Conservation (phyloP, 352 stramenopile genomes). For the Phytophthora pini region DNA sequence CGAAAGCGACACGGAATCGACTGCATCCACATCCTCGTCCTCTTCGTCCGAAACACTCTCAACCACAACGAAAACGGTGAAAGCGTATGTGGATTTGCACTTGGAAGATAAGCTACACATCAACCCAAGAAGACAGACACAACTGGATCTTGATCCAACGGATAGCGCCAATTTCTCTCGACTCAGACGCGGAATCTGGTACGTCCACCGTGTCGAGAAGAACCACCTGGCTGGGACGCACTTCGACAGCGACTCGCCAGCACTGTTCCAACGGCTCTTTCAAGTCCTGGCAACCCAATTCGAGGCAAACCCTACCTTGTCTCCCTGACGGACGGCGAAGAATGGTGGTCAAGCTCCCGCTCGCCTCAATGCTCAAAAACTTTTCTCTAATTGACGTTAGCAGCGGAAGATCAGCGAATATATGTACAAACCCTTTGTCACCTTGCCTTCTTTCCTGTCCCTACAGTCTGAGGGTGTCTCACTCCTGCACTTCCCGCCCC, state of each 20-base stretch:
- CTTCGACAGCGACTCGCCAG: conserved; percentile 60
- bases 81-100: conserved; percentile 4
- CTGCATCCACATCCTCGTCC: conserved; percentile 29
- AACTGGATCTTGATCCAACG: conserved; percentile 28
- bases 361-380: conserved; percentile 25
- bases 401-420: conserved; percentile 37
- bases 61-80: not conserved
- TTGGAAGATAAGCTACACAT: conserved; percentile 3
- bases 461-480: conserved; percentile 30
- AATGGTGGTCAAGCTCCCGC: conserved; percentile 19
- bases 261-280: conserved; percentile 72
- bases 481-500: conserved; percentile 24
- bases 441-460: conserved; percentile 29
- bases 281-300: conserved; percentile 54
- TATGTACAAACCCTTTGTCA: conserved; percentile 46
- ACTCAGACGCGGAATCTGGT: conserved; percentile 46
- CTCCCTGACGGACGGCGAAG: conserved; percentile 2
- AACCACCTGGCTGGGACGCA: conserved; percentile 77
- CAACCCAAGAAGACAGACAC: not conserved
- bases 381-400: conserved; percentile 37
- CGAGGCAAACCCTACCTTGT: conserved; percentile 25
- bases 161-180: conserved; percentile 15
- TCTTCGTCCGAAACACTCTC: conserved; percentile 24
- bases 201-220: conserved; percentile 69
- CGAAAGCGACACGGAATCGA: conserved; percentile 31